Percentiles rank a stretch among this genome's conserved stretches.
Evolutionary conservation across 257 asterid genomes (phyloP).

Genomic region (Paraleonurus japonicus): DNA sequence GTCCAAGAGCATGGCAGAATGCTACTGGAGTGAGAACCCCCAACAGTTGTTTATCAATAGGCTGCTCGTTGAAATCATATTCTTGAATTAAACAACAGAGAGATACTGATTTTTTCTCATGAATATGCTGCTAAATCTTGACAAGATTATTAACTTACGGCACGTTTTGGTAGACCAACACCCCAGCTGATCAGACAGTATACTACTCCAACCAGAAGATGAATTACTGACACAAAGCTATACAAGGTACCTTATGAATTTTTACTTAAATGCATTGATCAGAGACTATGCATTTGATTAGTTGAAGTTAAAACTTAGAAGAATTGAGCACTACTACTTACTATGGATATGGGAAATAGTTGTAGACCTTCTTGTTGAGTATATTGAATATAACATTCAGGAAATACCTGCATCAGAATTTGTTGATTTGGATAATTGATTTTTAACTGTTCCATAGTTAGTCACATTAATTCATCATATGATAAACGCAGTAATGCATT

Average conservation of each 20-base stretch:
- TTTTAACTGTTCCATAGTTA: too few relatives aligned
- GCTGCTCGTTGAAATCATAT: slow-evolving; percentile 36
- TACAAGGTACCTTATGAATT: background rate
- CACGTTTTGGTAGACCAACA: slow-evolving; percentile 57
- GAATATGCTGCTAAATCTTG: background rate
- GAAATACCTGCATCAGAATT: slow-evolving; percentile 48
- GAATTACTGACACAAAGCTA: slow-evolving; percentile 57
- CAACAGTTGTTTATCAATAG: slow-evolving; percentile 47
- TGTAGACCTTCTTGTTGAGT: slow-evolving; percentile 66
- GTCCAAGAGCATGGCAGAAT: slow-evolving; percentile 63
- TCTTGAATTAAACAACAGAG: slow-evolving; percentile 6
- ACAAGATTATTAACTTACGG: slow-evolving; percentile 36
- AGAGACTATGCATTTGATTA: background rate
- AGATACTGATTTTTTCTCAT: background rate
- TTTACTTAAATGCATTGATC: background rate
- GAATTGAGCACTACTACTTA: slow-evolving; percentile 36
- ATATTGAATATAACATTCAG: slow-evolving; percentile 62
- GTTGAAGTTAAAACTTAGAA: background rate
- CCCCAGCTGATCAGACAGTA: slow-evolving; percentile 56
- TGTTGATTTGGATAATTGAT: background rate
- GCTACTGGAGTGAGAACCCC: slow-evolving; percentile 60
- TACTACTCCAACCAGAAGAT: slow-evolving; percentile 62
- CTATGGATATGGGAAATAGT: slow-evolving; percentile 66
- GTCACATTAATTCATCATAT: background rate
- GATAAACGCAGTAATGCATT: background rate